A percentile compares a stretch with the other conserved stretches of the same genome.
These are phyloP conservation scores for Plasmopara halstedii DNA, from an alignment of 352 stramenopile genomes.

Conservation along the genomic window DNA sequence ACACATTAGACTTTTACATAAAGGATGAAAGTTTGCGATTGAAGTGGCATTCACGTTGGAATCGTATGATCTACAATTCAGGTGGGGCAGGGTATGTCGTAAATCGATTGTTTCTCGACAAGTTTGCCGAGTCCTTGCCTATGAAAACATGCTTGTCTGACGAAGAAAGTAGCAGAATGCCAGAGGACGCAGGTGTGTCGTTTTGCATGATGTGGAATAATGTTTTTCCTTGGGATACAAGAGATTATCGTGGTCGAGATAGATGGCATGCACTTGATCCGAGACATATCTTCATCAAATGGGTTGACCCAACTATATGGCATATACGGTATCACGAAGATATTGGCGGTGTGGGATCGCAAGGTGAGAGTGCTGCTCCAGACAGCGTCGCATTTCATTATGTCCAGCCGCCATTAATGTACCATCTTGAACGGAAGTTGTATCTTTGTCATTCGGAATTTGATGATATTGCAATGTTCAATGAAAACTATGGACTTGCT, in stretches of 20 bases:
- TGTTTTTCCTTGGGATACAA: slow-evolving; percentile 64
- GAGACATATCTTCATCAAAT: slow-evolving; percentile 27
- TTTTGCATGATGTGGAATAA: slow-evolving; percentile 77
- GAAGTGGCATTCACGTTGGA: slow-evolving; percentile 31
- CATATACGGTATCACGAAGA: slow-evolving; percentile 51
- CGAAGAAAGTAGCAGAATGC: slow-evolving; percentile 44
- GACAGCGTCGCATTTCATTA: slow-evolving; percentile 75
- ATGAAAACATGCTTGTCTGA: slow-evolving; percentile 51
- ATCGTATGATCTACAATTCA: slow-evolving; percentile 71
- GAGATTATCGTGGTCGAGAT: slow-evolving; percentile 53
- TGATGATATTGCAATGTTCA: slow-evolving; percentile 38
- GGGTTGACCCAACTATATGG: slow-evolving; percentile 40
- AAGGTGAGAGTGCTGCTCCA: slow-evolving; percentile 35
- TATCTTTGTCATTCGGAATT: slow-evolving; percentile 49
- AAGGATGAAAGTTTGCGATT: slow-evolving; percentile 36
- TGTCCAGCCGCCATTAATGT: slow-evolving; percentile 49
- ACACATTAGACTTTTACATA: slow-evolving; percentile 51
- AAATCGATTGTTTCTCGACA: slow-evolving; percentile 6
- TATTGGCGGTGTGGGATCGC: slow-evolving; percentile 44
- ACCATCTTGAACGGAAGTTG: slow-evolving; percentile 58
- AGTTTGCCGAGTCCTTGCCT: slow-evolving; percentile 38
- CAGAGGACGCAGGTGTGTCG: slow-evolving; percentile 61
- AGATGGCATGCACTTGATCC: slow-evolving; percentile 63
- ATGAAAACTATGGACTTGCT: slow-evolving; percentile 33
- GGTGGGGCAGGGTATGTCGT: slow-evolving; percentile 13